phyloP scores from a whole-genome alignment of 805 yeast species.

The Scheffersomyces lignosus region DNA sequence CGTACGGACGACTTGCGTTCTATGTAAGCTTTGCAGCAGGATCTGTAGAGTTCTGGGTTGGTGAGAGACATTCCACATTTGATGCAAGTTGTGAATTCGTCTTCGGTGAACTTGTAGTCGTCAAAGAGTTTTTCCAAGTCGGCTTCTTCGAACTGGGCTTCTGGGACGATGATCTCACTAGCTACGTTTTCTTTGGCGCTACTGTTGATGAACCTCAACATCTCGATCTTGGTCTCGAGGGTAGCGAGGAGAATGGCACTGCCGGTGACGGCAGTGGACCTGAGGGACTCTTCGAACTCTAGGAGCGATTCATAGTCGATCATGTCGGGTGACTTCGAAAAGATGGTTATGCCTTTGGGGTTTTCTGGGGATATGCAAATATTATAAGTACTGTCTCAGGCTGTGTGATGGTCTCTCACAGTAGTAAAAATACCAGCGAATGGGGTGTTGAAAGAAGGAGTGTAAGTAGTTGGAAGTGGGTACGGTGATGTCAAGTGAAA shows the following conservation, averaged over 20 bases:
- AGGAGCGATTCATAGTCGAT: slow-evolving; percentile 27
- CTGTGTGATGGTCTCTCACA: not conserved
- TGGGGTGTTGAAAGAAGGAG: slow-evolving; percentile 5
- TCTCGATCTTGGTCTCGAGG: slow-evolving; percentile 28
- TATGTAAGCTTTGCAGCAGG: slow-evolving; percentile 28
- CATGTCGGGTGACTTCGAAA: slow-evolving; percentile 4
- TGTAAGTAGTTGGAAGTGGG: slow-evolving; percentile 9
- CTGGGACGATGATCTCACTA: no score
- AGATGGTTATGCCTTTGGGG: slow-evolving; percentile 1
- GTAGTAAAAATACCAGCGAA: slow-evolving; percentile 1
- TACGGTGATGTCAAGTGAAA: no score
- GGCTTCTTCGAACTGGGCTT: slow-evolving; percentile 12
- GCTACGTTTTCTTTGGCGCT: slow-evolving; percentile 7
- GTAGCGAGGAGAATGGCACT: slow-evolving; percentile 21
- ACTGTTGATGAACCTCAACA: slow-evolving; percentile 11
- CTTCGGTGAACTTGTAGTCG: slow-evolving; percentile 22
- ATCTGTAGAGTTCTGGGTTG: slow-evolving; percentile 9
- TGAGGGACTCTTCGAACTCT: slow-evolving; percentile 36
- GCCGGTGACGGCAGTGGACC: slow-evolving; percentile 14
- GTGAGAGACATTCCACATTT: slow-evolving; percentile 27
- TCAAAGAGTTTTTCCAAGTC: slow-evolving; percentile 15
- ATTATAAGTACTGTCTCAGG: not conserved
- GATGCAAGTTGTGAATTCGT: slow-evolving; percentile 34
- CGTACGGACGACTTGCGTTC: slow-evolving; percentile 11
- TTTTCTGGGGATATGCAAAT: slow-evolving; percentile 1